Base-by-base conservation (phyloP, 768 basidiomycete species). In the Mycena pura region DNA sequence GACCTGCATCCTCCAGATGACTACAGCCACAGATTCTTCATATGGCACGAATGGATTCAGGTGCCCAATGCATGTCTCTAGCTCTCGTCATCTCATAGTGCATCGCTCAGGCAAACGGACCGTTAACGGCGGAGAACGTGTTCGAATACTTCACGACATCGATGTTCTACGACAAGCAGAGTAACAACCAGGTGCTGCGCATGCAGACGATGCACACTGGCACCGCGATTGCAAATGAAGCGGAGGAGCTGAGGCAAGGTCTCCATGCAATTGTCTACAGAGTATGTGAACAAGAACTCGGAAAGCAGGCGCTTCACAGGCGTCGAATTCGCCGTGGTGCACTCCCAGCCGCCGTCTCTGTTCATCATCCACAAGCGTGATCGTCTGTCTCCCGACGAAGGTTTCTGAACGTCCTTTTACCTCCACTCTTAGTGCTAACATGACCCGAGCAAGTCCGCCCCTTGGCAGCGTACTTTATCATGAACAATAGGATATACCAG, bases 141-240 rank as follows among this genome's bases (percentile, higher is more conserved):
- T 88, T 96, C 63, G 93, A 95, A 56, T 96, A 96, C 79, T 96
- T 96, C 72, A 80, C 90, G 13, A 86, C 86, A 1, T 95, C 93
- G 27, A 94, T 94, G 86, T 96, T 95, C 79, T 96, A 94, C 73
- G 94, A 96, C 76, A 93, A 93, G 74, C 91, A 92, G 76, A 94
- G 91, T 77, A 95, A 90, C 74, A 96, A 96, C 74, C 92, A 95
- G 68, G 88, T 91, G 28, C 78, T 96, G 41, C 89, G 93, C 67
- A 96, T 96, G 95, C 95, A 96, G 74, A 95, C 92, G 0, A 89
- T 90, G 78, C 90, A 93, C 69, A 90, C 91, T 0, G 92, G 90
- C n/a, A 77, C 85, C 27, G 85, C 90, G 10, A 76, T 93, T 56
- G 78, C 82, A 8, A 90, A 95, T 65, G 95, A 95, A 72, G 87